These are phyloP conservation scores for Monilinia laxa DNA, from an alignment of 2,329 filamentous ascomycete genomes.

Conservation along the genomic window DNA sequence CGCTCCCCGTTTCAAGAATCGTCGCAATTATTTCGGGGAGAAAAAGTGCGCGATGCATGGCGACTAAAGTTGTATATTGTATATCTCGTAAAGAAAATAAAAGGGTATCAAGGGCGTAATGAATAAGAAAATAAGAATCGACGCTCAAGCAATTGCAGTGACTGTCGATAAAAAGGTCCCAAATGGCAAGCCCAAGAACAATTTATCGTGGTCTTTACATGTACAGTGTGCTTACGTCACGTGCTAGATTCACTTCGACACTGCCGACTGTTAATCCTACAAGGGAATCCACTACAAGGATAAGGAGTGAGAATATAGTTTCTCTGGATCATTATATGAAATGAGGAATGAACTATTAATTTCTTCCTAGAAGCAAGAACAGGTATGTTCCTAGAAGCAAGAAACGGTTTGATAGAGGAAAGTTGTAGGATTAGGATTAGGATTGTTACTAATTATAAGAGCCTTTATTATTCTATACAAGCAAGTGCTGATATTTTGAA, in stretches of 20 bases:
- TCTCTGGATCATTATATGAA: neutral
- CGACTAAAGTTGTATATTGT: neutral
- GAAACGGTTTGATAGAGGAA: neutral
- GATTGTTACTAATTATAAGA: neutral
- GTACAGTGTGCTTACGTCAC: neutral
- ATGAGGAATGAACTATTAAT: neutral
- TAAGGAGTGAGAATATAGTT: neutral
- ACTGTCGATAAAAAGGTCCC: neutral
- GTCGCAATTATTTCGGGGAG: conserved; percentile 6
- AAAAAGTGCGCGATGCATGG: conserved; percentile 8
- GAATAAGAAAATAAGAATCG: neutral
- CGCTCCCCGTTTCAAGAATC: neutral
- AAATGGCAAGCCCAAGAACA: neutral
- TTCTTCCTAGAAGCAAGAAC: neutral
- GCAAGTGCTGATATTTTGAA: no score
- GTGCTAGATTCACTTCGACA: neutral
- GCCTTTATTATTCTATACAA: no score
- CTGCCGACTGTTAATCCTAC: no score
- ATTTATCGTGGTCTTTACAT: neutral
- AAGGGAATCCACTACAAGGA: neutral
- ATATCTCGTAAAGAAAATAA: neutral
- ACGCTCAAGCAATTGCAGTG: neutral
- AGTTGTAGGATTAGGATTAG: neutral
- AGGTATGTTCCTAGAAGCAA: neutral
- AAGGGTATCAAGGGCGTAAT: neutral